These are phyloP conservation scores for Penicillium bialowiezense DNA, from an alignment of 495 filamentous ascomycete species.

Conservation along the genomic window DNA sequence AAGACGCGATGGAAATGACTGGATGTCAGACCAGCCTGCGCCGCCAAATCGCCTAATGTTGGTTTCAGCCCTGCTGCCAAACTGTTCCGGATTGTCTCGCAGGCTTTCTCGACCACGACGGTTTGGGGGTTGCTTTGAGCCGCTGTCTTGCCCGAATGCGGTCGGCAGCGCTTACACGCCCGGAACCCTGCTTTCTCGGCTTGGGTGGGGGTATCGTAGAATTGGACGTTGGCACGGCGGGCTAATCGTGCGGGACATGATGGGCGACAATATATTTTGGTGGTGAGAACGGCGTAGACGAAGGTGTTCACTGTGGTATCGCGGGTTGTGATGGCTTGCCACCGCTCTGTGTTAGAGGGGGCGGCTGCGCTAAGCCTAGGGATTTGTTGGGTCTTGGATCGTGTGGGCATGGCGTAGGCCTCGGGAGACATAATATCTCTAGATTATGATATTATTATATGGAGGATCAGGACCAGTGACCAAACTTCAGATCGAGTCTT, in stretches of 20 bases:
- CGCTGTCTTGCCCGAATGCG: slow-evolving; percentile 36
- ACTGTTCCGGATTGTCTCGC: slow-evolving; percentile 28
- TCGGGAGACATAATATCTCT: neutral
- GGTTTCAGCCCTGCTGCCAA: slow-evolving; percentile 32
- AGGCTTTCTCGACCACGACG: slow-evolving; percentile 44
- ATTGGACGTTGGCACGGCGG: slow-evolving; percentile 57
- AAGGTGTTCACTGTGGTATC: slow-evolving; percentile 50
- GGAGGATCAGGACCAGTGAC: neutral
- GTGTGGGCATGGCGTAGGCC: neutral
- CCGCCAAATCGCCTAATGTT: slow-evolving; percentile 50
- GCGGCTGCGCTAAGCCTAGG: slow-evolving; percentile 22
- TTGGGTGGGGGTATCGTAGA: slow-evolving; percentile 53
- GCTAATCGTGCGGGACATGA: slow-evolving; percentile 60
- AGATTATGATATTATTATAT: neutral
- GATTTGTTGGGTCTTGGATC: slow-evolving; percentile 17
- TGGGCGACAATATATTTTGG: slow-evolving; percentile 63
- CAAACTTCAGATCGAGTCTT: neutral
- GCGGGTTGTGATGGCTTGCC: slow-evolving; percentile 54
- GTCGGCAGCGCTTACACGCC: slow-evolving; percentile 64
- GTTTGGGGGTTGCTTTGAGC: slow-evolving; percentile 40
- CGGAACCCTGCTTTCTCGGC: slow-evolving; percentile 57
- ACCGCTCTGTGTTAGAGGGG: slow-evolving; percentile 43
- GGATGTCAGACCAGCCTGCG: slow-evolving; percentile 51
- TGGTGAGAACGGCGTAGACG: slow-evolving; percentile 61
- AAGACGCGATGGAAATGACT: slow-evolving; percentile 65